Conservation (phyloP, 2,329 filamentous ascomycete species). For the Xylaria sp. region DNA sequence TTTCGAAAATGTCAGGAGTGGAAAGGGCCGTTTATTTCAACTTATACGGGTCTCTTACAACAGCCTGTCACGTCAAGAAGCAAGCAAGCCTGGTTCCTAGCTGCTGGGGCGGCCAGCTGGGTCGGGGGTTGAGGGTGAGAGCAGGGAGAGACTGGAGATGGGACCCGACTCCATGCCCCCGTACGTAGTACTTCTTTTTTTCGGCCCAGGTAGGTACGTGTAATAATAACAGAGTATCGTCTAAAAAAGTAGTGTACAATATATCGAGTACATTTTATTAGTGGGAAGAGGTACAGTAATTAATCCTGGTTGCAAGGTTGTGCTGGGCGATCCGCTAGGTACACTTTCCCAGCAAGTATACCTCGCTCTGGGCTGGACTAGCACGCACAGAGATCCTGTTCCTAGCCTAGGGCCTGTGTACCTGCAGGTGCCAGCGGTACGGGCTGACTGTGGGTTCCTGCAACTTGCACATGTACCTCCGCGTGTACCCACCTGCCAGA, state of each 20-base stretch:
- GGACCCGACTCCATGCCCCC: conserved; percentile 30
- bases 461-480: conserved; percentile 35
- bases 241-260: conserved; percentile 3
- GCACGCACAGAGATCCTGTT: conserved; percentile 28
- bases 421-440: conserved; percentile 39
- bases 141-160: conserved; percentile 6
- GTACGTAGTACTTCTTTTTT: conserved; percentile 22
- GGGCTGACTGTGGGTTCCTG: conserved; percentile 40
- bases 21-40: conserved; percentile 48
- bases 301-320: conserved; percentile 16
- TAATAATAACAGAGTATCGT: conserved; percentile 27
- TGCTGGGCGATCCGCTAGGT: conserved; percentile 28
- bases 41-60: conserved; percentile 46
- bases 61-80: conserved; percentile 30
- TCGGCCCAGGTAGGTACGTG: conserved; percentile 22
- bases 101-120: conserved; percentile 36
- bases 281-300: conserved; percentile 30
- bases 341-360: conserved; percentile 21
- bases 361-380: conserved; percentile 3
- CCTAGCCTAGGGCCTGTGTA: conserved; percentile 34
- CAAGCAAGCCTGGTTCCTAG: conserved; percentile 33
- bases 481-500: conserved; percentile 34
- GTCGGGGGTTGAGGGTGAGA: conserved; percentile 23
- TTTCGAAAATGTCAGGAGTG: conserved; percentile 43
- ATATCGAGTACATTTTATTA: conserved; percentile 26